Conservation (phyloP, 495 filamentous ascomycete species). For the Talaromyces adpressus region DNA sequence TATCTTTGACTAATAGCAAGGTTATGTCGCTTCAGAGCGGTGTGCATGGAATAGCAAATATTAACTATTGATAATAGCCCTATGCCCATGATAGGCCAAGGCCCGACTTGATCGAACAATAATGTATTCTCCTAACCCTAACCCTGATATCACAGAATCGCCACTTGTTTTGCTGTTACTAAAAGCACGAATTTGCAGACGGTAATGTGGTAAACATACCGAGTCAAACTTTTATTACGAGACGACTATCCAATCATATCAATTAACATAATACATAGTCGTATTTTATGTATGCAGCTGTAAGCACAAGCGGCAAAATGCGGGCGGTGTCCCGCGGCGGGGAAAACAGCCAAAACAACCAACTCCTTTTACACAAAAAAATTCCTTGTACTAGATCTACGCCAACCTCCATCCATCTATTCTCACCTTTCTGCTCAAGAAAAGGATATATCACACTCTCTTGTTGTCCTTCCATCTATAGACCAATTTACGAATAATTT, state of each 20-base stretch:
- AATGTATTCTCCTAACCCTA: neutral
- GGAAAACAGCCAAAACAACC: slow-evolving; percentile 5
- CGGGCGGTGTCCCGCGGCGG: slow-evolving; percentile 2
- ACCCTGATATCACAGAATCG: neutral
- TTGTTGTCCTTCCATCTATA: neutral
- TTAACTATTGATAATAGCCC: too few species aligned
- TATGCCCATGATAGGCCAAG: too few species aligned
- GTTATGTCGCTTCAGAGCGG: too few species aligned
- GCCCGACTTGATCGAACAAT: too few species aligned
- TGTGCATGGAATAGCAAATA: too few species aligned
- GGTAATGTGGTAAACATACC: neutral
- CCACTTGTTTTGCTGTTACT: neutral
- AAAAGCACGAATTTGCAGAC: neutral
- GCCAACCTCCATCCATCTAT: neutral
- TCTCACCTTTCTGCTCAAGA: neutral
- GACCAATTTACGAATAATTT: neutral
- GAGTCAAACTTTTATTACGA: neutral
- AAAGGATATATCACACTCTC: neutral
- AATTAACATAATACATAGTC: neutral
- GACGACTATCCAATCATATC: neutral
- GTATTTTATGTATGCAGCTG: neutral
- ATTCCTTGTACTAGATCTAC: neutral
- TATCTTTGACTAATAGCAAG: too few species aligned
- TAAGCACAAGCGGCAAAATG: slow-evolving; percentile 2
- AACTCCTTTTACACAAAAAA: slow-evolving; percentile 3